Evolutionary conservation across 169 alveolate genomes (phyloP), one percentile per base, ranked within the genome.

Genomic region (Cryptosporidium muris): DNA sequence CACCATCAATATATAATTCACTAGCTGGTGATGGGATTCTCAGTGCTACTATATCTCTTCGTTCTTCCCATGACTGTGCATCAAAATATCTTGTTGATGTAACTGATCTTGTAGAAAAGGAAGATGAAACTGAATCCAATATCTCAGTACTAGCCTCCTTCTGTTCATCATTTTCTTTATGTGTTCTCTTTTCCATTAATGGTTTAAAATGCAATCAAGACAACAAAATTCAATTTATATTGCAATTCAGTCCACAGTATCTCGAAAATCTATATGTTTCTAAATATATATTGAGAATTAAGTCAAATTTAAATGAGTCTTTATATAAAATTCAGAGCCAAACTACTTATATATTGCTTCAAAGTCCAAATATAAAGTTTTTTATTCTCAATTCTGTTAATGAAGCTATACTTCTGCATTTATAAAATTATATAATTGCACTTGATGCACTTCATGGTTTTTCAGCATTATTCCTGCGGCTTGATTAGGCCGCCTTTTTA

Each of bases 11-110:
- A 74, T 74, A 74, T 45, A 74, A 64, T 34, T 74, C 85, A n/a
- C 85, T 74, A 1, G 68, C 85, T 36, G 85, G 85, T 1, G 85
- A 74, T n/a, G 54, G 85, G 36, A 74, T 74, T 49, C 85, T 74
- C 16, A 74, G 49, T 36, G 85, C 54, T 11, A 74, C 3, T 45
- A 74, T 25, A 38, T 74, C 85, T 48, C 68, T 58, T 12, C 60
- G 54, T n/a, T 74, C 85, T 4, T 74, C 85, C 85, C 85, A 74
- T 34, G 85, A 74, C 37, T 68, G 54, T 58, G 85, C 85, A 60
- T 74, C 85, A 74, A 74, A 74, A 63, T 58, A 74, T 49, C 85
- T 74, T 37, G 38, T 64, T 42, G 85, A 74, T 16, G 67, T 63
- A 56, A 38, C 74, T n/a, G 85, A 74, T 12, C 43, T 36, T n/a